Conservation (phyloP, 768 basidiomycete species). For the Lactarius hengduanensis region DNA sequence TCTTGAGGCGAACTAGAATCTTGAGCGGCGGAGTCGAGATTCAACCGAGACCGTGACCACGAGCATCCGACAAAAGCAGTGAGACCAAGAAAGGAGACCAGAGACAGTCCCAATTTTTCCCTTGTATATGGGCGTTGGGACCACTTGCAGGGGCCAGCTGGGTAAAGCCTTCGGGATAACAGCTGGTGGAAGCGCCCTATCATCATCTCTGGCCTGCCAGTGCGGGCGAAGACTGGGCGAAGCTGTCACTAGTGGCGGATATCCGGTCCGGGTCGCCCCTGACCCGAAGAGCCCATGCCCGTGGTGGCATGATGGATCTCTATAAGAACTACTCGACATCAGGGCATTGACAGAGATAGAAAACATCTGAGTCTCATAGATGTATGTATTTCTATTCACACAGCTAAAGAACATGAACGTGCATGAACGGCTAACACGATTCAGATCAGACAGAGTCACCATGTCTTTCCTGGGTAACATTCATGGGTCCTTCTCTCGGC, state of each 20-base stretch:
- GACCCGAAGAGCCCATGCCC: too few species aligned
- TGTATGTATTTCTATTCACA: neutral
- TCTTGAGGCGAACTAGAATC: neutral
- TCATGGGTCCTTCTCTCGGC: conserved; percentile 10
- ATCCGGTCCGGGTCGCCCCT: too few species aligned
- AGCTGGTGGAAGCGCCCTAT: neutral
- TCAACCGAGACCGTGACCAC: conserved; percentile 12
- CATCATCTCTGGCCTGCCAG: neutral
- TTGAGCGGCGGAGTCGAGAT: conserved; percentile 2
- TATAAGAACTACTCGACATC: neutral
- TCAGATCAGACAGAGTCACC: neutral
- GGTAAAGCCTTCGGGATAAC: neutral
- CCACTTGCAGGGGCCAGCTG: neutral
- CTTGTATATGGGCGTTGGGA: neutral
- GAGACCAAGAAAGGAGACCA: conserved; percentile 11
- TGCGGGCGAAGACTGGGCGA: too few species aligned
- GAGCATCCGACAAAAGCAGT: conserved; percentile 8
- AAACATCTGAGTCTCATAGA: neutral
- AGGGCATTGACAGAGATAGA: neutral
- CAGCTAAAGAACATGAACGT: neutral
- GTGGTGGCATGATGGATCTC: too few species aligned
- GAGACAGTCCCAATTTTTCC: conserved; percentile 7
- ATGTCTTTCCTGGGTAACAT: conserved; percentile 10
- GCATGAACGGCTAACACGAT: neutral
- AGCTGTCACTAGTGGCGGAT: too few species aligned